Base-by-base conservation (phyloP, 1,139 yeast species). In the Yamadazyma atlantica region DNA sequence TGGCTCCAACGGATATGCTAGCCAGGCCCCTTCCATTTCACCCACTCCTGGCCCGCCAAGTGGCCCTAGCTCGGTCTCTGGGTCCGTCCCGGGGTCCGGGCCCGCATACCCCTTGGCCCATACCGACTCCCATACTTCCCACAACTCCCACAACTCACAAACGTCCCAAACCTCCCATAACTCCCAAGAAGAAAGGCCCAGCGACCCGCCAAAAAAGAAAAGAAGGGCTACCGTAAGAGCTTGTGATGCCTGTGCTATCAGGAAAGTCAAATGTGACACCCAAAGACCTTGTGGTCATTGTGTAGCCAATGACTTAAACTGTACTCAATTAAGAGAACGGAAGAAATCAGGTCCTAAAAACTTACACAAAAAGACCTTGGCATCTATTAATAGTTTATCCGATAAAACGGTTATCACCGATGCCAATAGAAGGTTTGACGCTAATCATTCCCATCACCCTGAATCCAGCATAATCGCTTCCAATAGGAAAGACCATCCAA, bases 291-390 rank as follows among this genome's bases (percentile, higher is more conserved):
- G 76, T 50, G 37, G 50, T 25, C 70, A 65, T 39, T 70, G 76
- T 51, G 52, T 60, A 19, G 51, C 63, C 27, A 66, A 66, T 47
- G 54, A 57, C 32, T 45, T 69, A 26, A 57, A 55, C 8, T 70
- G 76, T 48, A 70, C 75, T 9, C 58, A 57, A 42, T 49, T 60
- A 23, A 48, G 75, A 39, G 61, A 59, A 39, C 57, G 73, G 22
- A 68, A 67, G 50, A 69, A 69, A 47, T 57, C 66, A 31, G 76
- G 75, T 3, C 74, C 75, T n/a, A 69, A 67, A 40, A 62, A 57
- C 32, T 49, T 66, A 36, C 69, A 66, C 32, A 53, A 55, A 35
- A 69, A 67, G 44, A 69, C 75, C 8, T 44, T 68, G 21, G 63
- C 62, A 24, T 53, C 64, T 19, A 69, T 70, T 36, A 61, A 55